phyloP scores from a whole-genome alignment of 176 grass and related monocot genomes.

The Musa beccarii region DNA sequence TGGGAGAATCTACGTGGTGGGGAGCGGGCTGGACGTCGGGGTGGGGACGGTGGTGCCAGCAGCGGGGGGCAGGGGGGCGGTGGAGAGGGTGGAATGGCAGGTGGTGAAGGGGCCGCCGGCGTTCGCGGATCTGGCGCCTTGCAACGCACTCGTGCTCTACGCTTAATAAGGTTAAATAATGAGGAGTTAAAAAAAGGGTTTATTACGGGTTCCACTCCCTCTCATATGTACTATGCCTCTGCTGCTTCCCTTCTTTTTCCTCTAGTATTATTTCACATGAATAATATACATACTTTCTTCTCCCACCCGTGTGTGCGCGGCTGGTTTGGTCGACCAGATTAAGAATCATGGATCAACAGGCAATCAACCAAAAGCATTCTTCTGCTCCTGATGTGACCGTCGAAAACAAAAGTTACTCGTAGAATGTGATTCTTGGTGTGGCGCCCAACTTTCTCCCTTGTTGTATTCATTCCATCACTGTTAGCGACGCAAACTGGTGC shows the following conservation, averaged over 20 bases:
- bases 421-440: too few species aligned
- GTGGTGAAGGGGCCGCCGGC: conserved; percentile 69
- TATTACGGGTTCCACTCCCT: not conserved
- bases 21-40: conserved; percentile 68
- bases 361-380: not conserved
- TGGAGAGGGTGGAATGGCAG: conserved; percentile 68
- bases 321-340: not conserved
- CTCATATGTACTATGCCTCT: conserved; percentile 1
- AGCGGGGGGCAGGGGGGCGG: not conserved
- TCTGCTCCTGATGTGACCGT: not conserved
- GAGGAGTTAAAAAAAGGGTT: not conserved
- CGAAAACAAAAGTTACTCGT: not conserved
- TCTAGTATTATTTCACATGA: not conserved
- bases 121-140: conserved; percentile 63
- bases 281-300: not conserved
- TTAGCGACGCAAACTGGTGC: too few species aligned
- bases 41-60: conserved; percentile 31
- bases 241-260: not conserved
- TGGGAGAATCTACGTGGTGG: conserved; percentile 52
- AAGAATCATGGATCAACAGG: not conserved
- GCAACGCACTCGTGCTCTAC: conserved; percentile 76
- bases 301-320: not conserved
- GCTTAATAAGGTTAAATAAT: conserved; percentile 20
- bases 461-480: too few species aligned
- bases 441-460: too few species aligned